phyloP scores from a whole-genome alignment of 2,329 filamentous ascomycete species.

The Colletotrichum sp. region DNA sequence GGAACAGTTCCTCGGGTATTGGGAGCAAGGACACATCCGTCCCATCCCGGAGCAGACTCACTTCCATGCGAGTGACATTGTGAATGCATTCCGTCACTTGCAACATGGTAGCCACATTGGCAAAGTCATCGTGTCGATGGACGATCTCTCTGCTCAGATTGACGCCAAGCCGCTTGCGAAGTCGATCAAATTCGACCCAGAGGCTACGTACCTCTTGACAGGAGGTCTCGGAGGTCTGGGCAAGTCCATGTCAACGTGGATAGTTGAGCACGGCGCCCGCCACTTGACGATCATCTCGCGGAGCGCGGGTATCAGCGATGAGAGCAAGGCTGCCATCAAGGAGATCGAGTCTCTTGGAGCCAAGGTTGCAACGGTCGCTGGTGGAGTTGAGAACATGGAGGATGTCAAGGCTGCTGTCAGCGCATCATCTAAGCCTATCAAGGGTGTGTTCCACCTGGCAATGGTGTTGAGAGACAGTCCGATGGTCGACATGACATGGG shows the following conservation, averaged over 20 bases:
- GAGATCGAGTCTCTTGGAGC: conserved; percentile 13
- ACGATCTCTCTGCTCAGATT: neutral
- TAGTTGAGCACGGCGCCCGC: conserved; percentile 17
- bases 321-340: conserved; percentile 10
- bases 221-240: neutral
- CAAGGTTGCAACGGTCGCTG: neutral
- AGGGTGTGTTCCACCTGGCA: conserved; percentile 33
- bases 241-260: neutral
- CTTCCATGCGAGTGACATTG: conserved; percentile 30
- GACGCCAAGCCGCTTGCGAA: neutral
- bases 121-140: conserved; percentile 42
- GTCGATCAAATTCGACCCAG: neutral
- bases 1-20: neutral
- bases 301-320: neutral
- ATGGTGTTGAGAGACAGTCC: neutral
- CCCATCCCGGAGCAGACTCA: conserved; percentile 23
- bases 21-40: conserved; percentile 20
- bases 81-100: conserved; percentile 47
- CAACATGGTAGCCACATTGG: conserved; percentile 48
- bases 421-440: conserved; percentile 27
- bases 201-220: neutral
- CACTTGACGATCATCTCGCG: conserved; percentile 24
- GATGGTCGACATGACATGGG: neutral
- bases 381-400: neutral
- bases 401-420: conserved; percentile 24